Evolutionary conservation across 1,284 basidiomycete genomes (phyloP).

Genomic region (Leccinum pachyderme): DNA sequence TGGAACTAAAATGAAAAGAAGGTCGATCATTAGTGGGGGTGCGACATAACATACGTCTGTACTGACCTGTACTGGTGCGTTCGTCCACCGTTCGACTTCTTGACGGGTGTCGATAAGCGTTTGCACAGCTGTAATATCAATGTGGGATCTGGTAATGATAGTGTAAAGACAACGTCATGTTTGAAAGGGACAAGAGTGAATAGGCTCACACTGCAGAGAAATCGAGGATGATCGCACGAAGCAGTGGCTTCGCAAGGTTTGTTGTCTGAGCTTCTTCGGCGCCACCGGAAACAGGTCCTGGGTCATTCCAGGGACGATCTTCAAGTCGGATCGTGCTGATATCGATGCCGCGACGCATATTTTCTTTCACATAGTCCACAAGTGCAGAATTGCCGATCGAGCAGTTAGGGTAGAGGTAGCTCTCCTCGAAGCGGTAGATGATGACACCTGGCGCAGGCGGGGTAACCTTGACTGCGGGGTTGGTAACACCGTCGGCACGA

Average conservation of each 20-base stretch:
- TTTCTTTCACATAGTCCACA: conserved; percentile 78
- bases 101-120: conserved; percentile 85
- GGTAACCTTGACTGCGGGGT: conserved; percentile 71
- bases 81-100: conserved; percentile 86
- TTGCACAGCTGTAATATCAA: conserved; percentile 90
- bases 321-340: conserved; percentile 57
- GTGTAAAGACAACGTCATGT: conserved; percentile 1
- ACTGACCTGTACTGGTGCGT: conserved; percentile 73
- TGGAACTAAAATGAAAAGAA: conserved; percentile 58
- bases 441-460: conserved; percentile 86
- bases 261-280: conserved; percentile 46
- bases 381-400: conserved; percentile 76
- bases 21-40: not conserved
- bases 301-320: conserved; percentile 96
- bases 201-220: conserved; percentile 78
- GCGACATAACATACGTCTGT: not conserved
- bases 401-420: conserved; percentile 92
- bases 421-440: conserved; percentile 93
- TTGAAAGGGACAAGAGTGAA: not conserved
- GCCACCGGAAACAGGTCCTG: conserved; percentile 62
- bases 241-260: conserved; percentile 62
- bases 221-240: conserved; percentile 90
- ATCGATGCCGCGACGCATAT: conserved; percentile 78
- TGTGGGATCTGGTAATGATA: conserved; percentile 52
- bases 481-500: conserved; percentile 57